Evolutionary conservation across 106 monocot species (phyloP).

Genomic region (Dendrobium huoshanense): DNA sequence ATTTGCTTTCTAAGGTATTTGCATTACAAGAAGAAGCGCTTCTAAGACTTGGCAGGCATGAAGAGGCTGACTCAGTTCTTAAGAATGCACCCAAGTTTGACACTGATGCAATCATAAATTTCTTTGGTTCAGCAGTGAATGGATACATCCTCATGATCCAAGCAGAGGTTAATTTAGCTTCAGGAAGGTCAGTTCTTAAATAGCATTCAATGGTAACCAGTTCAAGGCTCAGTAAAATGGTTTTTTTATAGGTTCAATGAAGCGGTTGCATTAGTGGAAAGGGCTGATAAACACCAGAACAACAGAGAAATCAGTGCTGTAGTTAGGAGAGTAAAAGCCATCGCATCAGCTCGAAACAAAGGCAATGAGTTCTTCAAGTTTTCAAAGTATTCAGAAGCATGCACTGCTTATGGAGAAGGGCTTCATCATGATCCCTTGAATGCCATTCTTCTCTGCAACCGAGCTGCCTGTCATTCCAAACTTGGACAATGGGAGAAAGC

Average conservation of each 20-base stretch:
- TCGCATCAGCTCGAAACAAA: conserved; percentile 31
- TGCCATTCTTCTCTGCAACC: conserved; percentile 69
- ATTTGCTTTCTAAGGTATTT: conserved; percentile 32
- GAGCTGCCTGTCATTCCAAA: conserved; percentile 52
- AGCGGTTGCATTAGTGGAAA: conserved; percentile 31
- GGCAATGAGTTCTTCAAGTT: conserved; percentile 72
- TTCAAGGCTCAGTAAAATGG: background rate
- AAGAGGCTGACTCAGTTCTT: conserved; percentile 53
- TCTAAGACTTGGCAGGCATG: conserved; percentile 55
- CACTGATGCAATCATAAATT: conserved; percentile 26
- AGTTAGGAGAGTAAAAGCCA: conserved; percentile 16
- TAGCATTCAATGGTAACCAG: background rate
- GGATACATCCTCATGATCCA: conserved; percentile 49
- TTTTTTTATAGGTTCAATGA: conserved; percentile 54
- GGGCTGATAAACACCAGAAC: conserved; percentile 34
- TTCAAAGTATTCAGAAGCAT: conserved; percentile 56
- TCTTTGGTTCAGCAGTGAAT: conserved; percentile 33
- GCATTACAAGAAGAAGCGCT: conserved; percentile 76
- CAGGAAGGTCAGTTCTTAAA: conserved; percentile 48
- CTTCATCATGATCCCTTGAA: conserved; percentile 51
- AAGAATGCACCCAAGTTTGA: conserved; percentile 39
- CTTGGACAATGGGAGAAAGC: conserved; percentile 56
- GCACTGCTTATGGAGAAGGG: conserved; percentile 55
- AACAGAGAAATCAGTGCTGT: conserved; percentile 36
- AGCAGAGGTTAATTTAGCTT: conserved; percentile 65